Evolutionary conservation across 306 rosid species (phyloP), one percentile per base, ranked within the genome.

Genomic region (Acacia melanoxylon): DNA sequence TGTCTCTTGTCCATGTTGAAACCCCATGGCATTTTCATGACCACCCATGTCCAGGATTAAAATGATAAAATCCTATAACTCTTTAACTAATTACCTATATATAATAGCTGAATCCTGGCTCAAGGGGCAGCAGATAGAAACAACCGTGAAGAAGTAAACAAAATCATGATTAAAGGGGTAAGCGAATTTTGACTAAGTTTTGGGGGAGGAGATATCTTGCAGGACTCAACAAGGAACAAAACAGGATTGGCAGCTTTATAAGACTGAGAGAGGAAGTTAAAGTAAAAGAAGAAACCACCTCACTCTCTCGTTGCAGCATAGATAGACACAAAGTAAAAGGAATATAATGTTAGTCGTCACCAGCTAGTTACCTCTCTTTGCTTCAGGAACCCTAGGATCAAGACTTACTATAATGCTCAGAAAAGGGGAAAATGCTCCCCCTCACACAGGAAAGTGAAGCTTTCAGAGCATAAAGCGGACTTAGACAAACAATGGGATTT

Each of bases 391-490:
- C 84, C 72, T 77, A 87, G 90, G 88, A 82, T 87, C 83, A 63
- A 83, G 85, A 81, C 85, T 81, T 81, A 54, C 89, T 58, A 78
- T 75, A 74, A 66, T 80, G 80, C 85, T 81, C 56, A 61, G 77
- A 66, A 73, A 81, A 67, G 76, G 69, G 59, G 51, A 80, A 83
- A 80, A 82, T 80, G 82, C 77, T 85, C 48, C 78, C 82, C 78
- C 62, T 79, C 79, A 70, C 87, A 88, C 89, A 91, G 84, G 89
- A 92, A 94, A 92, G 98, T 83, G 92, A 91, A 87, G 88, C 95
- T 92, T 92, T 89, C 88, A 91, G 93, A 91, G 94, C 90, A 89
- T 89, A 90, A 89, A 92, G 94, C 83, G 78, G 85, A 82, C 86
- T 48, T 77, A n/a, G 88, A 85, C 83, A 84, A 86, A 89, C 90